Evolutionary conservation across 108 stramenopile genomes (phyloP).

Genomic region (Skeletonema menzelii): DNA sequence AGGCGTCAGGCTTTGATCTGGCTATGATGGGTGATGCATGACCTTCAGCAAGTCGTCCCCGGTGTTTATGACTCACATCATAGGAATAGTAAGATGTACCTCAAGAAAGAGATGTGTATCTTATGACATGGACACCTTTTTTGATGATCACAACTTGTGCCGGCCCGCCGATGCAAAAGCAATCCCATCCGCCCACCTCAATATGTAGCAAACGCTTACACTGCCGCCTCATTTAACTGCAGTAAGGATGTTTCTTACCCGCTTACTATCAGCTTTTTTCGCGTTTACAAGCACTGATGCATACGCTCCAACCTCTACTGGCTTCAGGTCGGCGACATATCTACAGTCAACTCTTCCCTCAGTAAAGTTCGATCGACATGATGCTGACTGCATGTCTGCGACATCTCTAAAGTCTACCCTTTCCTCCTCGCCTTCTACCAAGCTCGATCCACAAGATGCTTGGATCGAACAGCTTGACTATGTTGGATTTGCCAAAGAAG

Average conservation of each 20-base stretch:
- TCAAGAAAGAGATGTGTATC: too few species aligned
- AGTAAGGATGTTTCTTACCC: background rate
- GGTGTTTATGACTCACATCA: too few species aligned
- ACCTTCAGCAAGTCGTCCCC: too few species aligned
- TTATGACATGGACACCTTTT: too few species aligned
- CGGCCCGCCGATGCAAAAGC: too few species aligned
- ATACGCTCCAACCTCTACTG: background rate
- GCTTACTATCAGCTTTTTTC: background rate
- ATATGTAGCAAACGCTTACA: too few species aligned
- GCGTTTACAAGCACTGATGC: background rate
- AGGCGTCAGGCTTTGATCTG: too few species aligned
- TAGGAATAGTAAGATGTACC: too few species aligned
- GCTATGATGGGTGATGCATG: too few species aligned
- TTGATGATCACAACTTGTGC: too few species aligned
- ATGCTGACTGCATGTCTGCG: slow-evolving; percentile 3
- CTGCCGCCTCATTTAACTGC: background rate
- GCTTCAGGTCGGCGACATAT: background rate
- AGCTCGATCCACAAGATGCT: slow-evolving; percentile 24
- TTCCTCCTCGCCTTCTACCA: background rate
- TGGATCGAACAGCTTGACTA: slow-evolving; percentile 62
- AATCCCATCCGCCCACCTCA: too few species aligned
- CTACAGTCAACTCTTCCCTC: background rate
- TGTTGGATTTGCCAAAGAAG: slow-evolving; percentile 57
- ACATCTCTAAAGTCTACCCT: background rate
- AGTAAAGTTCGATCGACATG: slow-evolving; percentile 1